phyloP scores from a whole-genome alignment of 2,329 filamentous ascomycete species.

The Pseudogymnoascus sp. region DNA sequence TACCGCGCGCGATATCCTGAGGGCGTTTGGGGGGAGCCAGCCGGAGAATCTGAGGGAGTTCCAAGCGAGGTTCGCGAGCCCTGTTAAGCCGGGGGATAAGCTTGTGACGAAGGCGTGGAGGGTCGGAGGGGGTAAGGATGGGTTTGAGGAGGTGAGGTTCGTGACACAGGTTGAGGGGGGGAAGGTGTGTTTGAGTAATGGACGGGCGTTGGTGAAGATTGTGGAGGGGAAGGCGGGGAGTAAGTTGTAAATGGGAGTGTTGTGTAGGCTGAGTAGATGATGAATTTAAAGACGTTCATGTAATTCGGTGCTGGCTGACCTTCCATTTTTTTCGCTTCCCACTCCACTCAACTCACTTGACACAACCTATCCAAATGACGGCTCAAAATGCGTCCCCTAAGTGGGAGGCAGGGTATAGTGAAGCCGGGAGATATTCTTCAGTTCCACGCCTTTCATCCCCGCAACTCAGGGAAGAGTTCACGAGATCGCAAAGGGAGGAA shows the following conservation, averaged over 20 bases:
- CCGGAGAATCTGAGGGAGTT: conserved; percentile 75
- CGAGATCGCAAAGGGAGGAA: no score
- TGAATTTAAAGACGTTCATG: background rate
- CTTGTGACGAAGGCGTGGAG: conserved; percentile 71
- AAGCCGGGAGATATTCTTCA: no score
- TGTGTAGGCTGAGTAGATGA: background rate
- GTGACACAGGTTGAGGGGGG: conserved; percentile 67
- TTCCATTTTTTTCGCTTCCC: no score
- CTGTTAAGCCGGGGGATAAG: conserved; percentile 72
- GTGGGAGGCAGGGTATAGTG: no score
- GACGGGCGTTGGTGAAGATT: conserved; percentile 49
- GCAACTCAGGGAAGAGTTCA: no score
- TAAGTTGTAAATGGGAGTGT: background rate
- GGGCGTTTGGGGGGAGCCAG: conserved; percentile 62
- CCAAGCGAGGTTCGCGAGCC: conserved; percentile 81
- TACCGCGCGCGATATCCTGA: conserved; percentile 61
- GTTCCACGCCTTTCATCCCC: no score
- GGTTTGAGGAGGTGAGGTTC: conserved; percentile 74
- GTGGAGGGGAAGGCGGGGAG: conserved; percentile 13
- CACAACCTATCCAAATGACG: no score
- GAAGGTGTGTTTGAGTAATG: conserved; percentile 77
- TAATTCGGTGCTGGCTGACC: background rate
- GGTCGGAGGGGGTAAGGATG: conserved; percentile 51
- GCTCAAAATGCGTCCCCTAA: no score
- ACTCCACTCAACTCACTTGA: background rate